phyloP scores from a whole-genome alignment of 2,329 filamentous ascomycete genomes.

The Ascochyta lentis region DNA sequence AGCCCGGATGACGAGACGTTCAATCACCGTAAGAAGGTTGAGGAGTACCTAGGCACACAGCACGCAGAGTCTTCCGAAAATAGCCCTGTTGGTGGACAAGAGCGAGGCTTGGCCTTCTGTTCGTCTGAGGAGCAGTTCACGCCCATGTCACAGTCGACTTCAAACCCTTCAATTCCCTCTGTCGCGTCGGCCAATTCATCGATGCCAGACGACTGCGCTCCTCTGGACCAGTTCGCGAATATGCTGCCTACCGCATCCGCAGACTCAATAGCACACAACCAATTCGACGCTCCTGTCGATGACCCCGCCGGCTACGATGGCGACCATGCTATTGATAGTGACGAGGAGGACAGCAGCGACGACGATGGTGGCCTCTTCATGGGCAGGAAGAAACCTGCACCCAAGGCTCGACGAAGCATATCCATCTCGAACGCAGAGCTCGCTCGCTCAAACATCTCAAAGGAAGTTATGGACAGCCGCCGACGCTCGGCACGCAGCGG shows the following conservation, averaged over 20 bases:
- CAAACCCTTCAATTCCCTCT: conserved; percentile 60
- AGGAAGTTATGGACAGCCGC: conserved; percentile 33
- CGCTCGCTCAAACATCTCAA: conserved; percentile 37
- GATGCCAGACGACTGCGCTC: conserved; percentile 45
- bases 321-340: conserved; percentile 51
- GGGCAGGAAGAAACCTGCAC: conserved; percentile 46
- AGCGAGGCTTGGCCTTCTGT: conserved; percentile 49
- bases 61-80: conserved; percentile 48
- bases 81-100: conserved; percentile 47
- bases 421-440: conserved; percentile 49
- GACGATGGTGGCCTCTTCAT: conserved; percentile 52
- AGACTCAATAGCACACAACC: conserved; percentile 46
- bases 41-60: conserved; percentile 38
- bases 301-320: conserved; percentile 51
- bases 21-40: conserved; percentile 36
- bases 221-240: conserved; percentile 24
- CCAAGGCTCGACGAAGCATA: conserved; percentile 41
- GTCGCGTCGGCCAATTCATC: conserved; percentile 58
- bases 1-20: conserved; percentile 55
- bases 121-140: conserved; percentile 58
- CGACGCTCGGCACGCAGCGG: conserved; percentile 55
- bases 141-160: conserved; percentile 58
- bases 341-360: conserved; percentile 49
- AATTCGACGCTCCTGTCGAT: conserved; percentile 33
- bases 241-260: conserved; percentile 39